Percentiles rank a stretch among this genome's conserved stretches.
These are phyloP conservation scores for Ramaria rubella DNA, from an alignment of 768 basidiomycete genomes.

Conservation along the genomic window DNA sequence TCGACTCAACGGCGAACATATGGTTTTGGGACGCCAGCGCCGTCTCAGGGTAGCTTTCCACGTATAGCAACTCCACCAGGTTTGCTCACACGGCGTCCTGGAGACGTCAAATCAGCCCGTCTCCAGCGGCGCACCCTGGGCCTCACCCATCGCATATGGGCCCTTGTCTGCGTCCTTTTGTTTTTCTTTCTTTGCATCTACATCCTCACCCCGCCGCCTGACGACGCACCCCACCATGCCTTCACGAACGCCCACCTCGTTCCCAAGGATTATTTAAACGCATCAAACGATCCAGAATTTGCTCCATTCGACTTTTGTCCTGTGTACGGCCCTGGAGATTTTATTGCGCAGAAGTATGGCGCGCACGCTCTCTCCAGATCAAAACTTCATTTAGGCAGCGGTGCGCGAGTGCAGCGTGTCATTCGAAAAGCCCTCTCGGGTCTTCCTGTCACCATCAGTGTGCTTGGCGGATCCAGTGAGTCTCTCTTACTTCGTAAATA, in stretches of 20 bases:
- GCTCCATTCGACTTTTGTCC: conserved; percentile 86
- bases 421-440: conserved; percentile 79
- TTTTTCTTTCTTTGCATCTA: conserved; percentile 22
- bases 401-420: conserved; percentile 74
- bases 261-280: conserved; percentile 81
- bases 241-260: conserved; percentile 19
- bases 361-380: conserved; percentile 65
- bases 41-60: conserved; percentile 1
- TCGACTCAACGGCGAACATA: conserved; percentile 9
- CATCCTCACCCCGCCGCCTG: conserved; percentile 2
- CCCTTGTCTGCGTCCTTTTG: conserved; percentile 47
- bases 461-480: conserved; percentile 84
- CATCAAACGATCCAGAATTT: conserved; percentile 34
- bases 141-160: conserved; percentile 65
- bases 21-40: conserved; percentile 10
- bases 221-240: neutral
- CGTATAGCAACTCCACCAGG: conserved; percentile 7
- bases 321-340: conserved; percentile 74
- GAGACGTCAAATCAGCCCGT: conserved; percentile 29
- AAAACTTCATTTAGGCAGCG: conserved; percentile 71
- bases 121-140: conserved; percentile 52
- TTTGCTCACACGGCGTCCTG: neutral
- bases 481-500: neutral
- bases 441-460: conserved; percentile 81
- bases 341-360: conserved; percentile 73